Conservation (phyloP, 331 rosid genomes). For the Malus hybrid region DNA sequence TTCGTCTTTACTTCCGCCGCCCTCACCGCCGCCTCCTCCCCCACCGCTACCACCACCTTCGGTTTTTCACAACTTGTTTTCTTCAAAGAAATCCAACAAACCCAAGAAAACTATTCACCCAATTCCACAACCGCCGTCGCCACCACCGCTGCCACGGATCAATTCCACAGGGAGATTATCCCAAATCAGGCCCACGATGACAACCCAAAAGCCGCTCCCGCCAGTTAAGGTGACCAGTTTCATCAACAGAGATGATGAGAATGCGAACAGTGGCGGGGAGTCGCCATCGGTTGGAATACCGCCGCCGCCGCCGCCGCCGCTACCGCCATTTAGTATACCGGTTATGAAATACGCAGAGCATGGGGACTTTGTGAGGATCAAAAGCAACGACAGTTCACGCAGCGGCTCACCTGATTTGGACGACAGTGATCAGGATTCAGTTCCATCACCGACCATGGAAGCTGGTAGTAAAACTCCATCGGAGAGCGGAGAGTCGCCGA, state of each 20-base stretch:
- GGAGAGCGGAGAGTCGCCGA: constrained; percentile 23
- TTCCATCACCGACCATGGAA: constrained; percentile 18
- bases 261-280: constrained; percentile 28
- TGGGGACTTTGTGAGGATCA: constrained; percentile 66
- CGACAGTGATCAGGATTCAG: constrained; percentile 26
- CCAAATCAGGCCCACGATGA: constrained; percentile 16
- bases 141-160: not conserved
- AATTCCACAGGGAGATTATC: not conserved
- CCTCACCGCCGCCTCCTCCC: constrained; percentile 23
- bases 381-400: constrained; percentile 52
- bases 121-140: constrained; percentile 2
- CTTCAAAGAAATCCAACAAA: constrained; percentile 44
- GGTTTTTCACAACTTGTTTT: constrained; percentile 34
- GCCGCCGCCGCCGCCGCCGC: constrained; percentile 52
- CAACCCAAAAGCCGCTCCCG: constrained; percentile 15
- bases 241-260: constrained; percentile 21
- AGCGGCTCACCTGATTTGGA: constrained; percentile 44
- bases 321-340: constrained; percentile 54
- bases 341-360: constrained; percentile 44
- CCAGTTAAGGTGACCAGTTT: constrained; percentile 22
- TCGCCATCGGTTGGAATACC: constrained; percentile 42
- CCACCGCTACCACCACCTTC: constrained; percentile 48
- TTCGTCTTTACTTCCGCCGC: constrained; percentile 16
- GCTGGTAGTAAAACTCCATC: constrained; percentile 1
- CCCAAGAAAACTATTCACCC: constrained; percentile 24